Base-by-base conservation (phyloP, 345 rosid species). In the Carallia brachiata region DNA sequence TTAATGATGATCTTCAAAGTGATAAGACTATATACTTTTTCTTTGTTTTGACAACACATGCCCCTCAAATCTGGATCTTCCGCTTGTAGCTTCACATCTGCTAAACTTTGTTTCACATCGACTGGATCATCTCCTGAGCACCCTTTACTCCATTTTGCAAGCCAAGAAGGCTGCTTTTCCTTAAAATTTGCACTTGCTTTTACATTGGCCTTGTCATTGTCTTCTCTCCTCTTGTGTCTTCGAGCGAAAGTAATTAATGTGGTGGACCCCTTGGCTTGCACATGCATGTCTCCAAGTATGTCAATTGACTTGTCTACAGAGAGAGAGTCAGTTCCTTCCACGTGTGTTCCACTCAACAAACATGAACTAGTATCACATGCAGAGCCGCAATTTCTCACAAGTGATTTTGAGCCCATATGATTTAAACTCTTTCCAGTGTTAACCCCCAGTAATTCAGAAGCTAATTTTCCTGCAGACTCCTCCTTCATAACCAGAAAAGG, bases 241-340 rank as follows among this genome's bases (percentile, higher is more conserved):
- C 87, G 78, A 72, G 69, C 73, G 54, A 78, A 83, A 65, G 87
- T 83, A 32, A 78, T 79, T 55, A 80, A 66, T 30, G 79, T 69
- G 63, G 66, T 54, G 19, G 56, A 28, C 47, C 31, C 52, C 70
- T 80, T 74, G 47, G 69, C 55, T 54, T 71, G 67, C 59, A 48
- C 60, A 62, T 31, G 66, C 6, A 34, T 65, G 52, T 73, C 37
- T 37, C 66, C 53, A 10, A 53, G 54, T 36, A 64, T 12, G 36
- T 52, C 53, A 3, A 72, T 31, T 18, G 68, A 18, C 37, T 68
- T 69, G 7, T 71, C 77, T 36, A 66, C 58, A 57, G 52, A 64
- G 48, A 63, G 58, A 70, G 57, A 47, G 64, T 19, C 54, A 67
- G 19, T 60, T 28, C 52, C 64, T 70, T 66, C 70, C 34, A 23